A percentile compares a stretch with the other conserved stretches of the same genome.
Evolutionary conservation across 2,329 filamentous ascomycete species (phyloP).

Genomic region (Beauveria pseudobassiana): DNA sequence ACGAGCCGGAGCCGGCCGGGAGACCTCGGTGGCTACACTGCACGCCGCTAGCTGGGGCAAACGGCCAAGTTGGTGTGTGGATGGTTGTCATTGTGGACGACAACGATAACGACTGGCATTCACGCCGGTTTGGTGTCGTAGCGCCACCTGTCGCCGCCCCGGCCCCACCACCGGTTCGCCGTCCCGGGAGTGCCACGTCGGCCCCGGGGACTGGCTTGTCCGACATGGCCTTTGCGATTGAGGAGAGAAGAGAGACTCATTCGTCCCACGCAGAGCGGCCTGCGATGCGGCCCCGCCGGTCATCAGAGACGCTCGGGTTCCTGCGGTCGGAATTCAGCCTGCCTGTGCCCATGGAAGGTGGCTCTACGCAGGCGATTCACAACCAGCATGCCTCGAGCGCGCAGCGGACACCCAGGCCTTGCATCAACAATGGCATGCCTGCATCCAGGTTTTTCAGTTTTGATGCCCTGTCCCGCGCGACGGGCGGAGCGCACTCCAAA

Average conservation of each 20-base stretch:
- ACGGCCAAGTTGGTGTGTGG: slow-evolving; percentile 65
- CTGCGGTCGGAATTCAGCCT: background rate
- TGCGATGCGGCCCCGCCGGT: slow-evolving; percentile 11
- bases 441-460: slow-evolving; percentile 13
- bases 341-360: background rate
- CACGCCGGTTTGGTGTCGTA: background rate
- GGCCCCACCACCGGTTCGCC: background rate
- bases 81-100: slow-evolving; percentile 68
- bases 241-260: background rate
- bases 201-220: background rate
- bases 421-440: background rate
- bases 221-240: background rate
- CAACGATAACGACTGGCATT: slow-evolving; percentile 36
- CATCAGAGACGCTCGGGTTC: slow-evolving; percentile 16
- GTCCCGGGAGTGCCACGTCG: background rate
- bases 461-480: slow-evolving; percentile 12
- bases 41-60: slow-evolving; percentile 60
- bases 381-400: slow-evolving; percentile 11
- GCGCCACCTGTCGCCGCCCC: background rate
- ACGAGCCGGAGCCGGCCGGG: slow-evolving; percentile 35
- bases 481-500: background rate
- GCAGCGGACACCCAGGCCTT: background rate
- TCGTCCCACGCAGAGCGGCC: background rate
- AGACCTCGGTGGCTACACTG: slow-evolving; percentile 68
- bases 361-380: slow-evolving; percentile 13